These are phyloP conservation scores for Gossypium davidsonii DNA, from an alignment of 441 rosid species.

Conservation along the genomic window DNA sequence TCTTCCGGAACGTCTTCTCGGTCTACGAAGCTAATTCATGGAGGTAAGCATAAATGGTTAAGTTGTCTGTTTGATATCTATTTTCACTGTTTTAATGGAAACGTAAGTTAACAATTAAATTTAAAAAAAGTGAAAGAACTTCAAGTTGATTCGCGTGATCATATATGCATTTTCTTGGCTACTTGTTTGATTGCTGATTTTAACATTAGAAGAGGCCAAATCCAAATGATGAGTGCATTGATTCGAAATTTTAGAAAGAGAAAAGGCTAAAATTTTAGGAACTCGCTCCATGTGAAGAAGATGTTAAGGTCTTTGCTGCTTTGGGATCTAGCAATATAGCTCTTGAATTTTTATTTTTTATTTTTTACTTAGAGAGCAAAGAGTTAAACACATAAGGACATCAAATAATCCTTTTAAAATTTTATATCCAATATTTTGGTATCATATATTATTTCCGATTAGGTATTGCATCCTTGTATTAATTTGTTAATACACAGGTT, in stretches of 20 bases:
- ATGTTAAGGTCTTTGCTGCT: neutral
- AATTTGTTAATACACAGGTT: neutral
- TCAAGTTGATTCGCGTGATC: neutral
- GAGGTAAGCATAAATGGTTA: slow-evolving; percentile 38
- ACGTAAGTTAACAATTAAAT: neutral
- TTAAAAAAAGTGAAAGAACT: neutral
- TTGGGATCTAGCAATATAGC: neutral
- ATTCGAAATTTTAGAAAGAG: neutral
- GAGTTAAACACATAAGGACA: neutral
- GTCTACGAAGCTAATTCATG: slow-evolving; percentile 92
- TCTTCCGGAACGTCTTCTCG: slow-evolving; percentile 91
- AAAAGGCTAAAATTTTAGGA: neutral
- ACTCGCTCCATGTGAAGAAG: neutral
- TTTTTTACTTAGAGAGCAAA: neutral
- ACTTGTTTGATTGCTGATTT: neutral
- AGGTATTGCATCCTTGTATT: neutral
- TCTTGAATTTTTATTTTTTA: too few relatives aligned
- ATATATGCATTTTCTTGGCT: neutral
- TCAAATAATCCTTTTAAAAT: neutral
- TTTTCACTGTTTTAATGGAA: neutral
- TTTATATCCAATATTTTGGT: neutral
- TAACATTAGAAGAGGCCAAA: neutral
- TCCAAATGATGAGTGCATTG: neutral
- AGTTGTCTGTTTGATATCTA: neutral
- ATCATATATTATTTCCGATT: neutral